Base-by-base conservation (phyloP, 495 filamentous ascomycete genomes). In the Xylaria intraflava region DNA sequence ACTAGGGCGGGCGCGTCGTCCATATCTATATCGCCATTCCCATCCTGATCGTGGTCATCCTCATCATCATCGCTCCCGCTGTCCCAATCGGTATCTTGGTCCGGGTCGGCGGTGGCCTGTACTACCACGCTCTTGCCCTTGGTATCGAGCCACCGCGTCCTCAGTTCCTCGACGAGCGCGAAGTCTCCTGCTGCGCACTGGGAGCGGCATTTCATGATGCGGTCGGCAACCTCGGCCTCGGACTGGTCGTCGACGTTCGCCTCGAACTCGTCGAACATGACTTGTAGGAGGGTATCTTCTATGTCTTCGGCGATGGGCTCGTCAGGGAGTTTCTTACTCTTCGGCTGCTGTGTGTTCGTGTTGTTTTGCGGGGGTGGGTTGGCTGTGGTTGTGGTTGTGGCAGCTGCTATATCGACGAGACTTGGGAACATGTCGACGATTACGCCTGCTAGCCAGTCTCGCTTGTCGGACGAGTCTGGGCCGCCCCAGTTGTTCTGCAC, bases 251-350 rank as follows among this genome's bases (percentile, higher is more conserved):
- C 93, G 14, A 97, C 79, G 49, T 84, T 83, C 31, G 91, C 85
- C 45, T 93, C 89, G 65, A 96, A 98, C 69, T 98, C 92, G 69
- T 96, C 94, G 56, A 85, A 81, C 86, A 98, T 91, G 19, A 91
- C 86, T 59, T 96, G 87, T 24, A 94, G 70, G 47, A 97, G 72
- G 11, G 89, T 81, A 39, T 82, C 77, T 71, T 97, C 93, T 30
- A 97, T 68, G 59, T 95, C 89, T 40, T 85, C 81, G n/a, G 78
- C 74, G 58, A 95, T 87, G 26, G 86, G 89, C 52, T 91, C 87
- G 0, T 67, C 65, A 36, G 71, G 69, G 6, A 49, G 49, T 22
- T 63, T 60, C 12, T 62, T 50, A 2, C 19, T 27, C 17, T 55
- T 51, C 42, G 51, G 38, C 26, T 12, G 8, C 31, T 49, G 55